Base-by-base conservation (phyloP, 257 asterid genomes). In the Jacaranda copaia region DNA sequence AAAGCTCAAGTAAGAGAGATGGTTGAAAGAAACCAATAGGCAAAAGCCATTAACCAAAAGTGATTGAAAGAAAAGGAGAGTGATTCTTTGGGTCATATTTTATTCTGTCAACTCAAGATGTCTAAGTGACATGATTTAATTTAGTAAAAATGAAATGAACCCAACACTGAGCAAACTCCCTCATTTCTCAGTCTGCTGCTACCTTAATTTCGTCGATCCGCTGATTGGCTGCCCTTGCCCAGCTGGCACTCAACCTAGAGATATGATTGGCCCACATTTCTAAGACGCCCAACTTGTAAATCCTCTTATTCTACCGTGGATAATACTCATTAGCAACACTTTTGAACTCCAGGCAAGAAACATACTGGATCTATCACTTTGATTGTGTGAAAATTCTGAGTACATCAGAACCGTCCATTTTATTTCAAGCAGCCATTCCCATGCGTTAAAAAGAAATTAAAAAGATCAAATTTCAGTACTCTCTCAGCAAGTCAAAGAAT, bases 171-270 rank as follows among this genome's bases (percentile, higher is more conserved):
- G 79, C 72, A 49, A 77, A 70, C 73, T 15, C 83, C 80, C 57
- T 10, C 62, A 19, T 72, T 80, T 81, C 79, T 81, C 58, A 81
- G 60, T 84, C 85, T 75, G 68, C 85, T 83, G 76, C 83, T 45
- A 87, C 98, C 99, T 91, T 95, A 95, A 88, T 85, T 88, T 91
- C 89, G 70, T 86, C 99, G 97, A 95, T 86, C 46, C 79, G 84
- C 83, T 88, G 94, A 89, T 85, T 92, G 96, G 96, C 87, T 87
- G 89, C 85, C 67, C 70, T 74, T 79, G 85, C 87, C 88, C 45
- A 78, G 83, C 82, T 87, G 90, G 86, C 89, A 77, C 86, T 71
- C 63, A 75, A 77, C 84, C 97, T 83, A 73, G 82, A 70, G 56
- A 80, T 73, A 70, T 80, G 81, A 93, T 89, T 85, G 92, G 87